Evolutionary conservation across 805 yeast genomes (phyloP).

Genomic region (Starmerella lactis-condensi): DNA sequence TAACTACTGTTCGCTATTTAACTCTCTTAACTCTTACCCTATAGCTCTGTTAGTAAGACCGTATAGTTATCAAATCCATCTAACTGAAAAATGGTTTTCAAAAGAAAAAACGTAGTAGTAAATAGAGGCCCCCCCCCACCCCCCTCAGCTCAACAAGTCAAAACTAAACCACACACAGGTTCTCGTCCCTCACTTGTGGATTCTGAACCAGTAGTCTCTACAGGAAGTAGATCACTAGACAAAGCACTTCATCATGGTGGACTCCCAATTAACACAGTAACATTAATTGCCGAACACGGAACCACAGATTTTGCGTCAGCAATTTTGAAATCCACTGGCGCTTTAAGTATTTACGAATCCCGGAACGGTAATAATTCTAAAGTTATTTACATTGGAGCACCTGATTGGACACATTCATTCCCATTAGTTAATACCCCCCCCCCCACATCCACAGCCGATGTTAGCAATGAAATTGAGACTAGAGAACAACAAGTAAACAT

Average conservation of each 20-base stretch:
- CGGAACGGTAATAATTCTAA: slow-evolving; percentile 25
- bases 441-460: too few species aligned
- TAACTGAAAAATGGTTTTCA: too few species aligned
- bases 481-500: slow-evolving; percentile 22
- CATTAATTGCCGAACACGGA: slow-evolving; percentile 65
- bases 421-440: slow-evolving; percentile 17
- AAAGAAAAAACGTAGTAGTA: slow-evolving; percentile 6
- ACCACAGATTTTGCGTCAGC: slow-evolving; percentile 75
- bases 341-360: slow-evolving; percentile 53
- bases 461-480: too few species aligned
- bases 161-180: slow-evolving; percentile 30
- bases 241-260: slow-evolving; percentile 64
- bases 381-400: slow-evolving; percentile 14
- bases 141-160: background rate
- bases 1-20: too few species aligned
- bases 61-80: too few species aligned
- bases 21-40: too few species aligned
- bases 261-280: slow-evolving; percentile 53
- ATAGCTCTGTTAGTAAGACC: too few species aligned
- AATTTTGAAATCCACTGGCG: slow-evolving; percentile 45
- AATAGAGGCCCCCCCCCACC: slow-evolving; percentile 1
- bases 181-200: slow-evolving; percentile 60
- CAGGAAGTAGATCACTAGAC: slow-evolving; percentile 66
- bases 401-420: slow-evolving; percentile 15
- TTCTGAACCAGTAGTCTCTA: slow-evolving; percentile 57